Conservation (phyloP, 2,329 filamentous ascomycete genomes). For the Xylaria sp. region DNA sequence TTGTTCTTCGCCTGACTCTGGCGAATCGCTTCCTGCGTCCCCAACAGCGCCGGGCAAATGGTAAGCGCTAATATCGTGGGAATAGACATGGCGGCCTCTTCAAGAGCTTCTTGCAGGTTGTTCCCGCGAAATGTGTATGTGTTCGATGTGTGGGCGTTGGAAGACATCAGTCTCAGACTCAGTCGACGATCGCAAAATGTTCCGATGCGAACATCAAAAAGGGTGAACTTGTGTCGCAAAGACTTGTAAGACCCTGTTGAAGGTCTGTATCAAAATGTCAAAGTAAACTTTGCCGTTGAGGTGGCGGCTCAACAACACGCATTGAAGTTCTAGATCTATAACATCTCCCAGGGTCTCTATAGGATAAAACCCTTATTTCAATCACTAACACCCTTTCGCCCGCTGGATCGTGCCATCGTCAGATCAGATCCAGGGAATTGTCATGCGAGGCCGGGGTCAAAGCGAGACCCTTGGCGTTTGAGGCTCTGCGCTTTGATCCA, state of each 20-base stretch:
- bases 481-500: conserved; percentile 36
- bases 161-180: conserved; percentile 24
- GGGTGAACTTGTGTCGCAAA: conserved; percentile 5
- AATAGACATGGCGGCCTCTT: conserved; percentile 43
- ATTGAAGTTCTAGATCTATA: conserved; percentile 16
- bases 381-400: conserved; percentile 19
- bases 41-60: conserved; percentile 48
- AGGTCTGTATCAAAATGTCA: conserved; percentile 5
- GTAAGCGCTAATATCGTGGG: conserved; percentile 46
- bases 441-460: conserved; percentile 28
- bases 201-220: conserved; percentile 2
- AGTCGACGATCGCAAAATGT: background rate
- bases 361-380: conserved; percentile 7
- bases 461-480: conserved; percentile 30
- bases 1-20: conserved; percentile 53
- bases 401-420: conserved; percentile 33
- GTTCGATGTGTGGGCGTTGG: conserved; percentile 24
- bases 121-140: conserved; percentile 29
- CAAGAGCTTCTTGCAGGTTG: conserved; percentile 25
- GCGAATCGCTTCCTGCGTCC: conserved; percentile 51
- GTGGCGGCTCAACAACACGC: background rate
- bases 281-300: conserved; percentile 11
- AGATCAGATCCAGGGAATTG: conserved; percentile 27
- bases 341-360: conserved; percentile 11
- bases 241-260: conserved; percentile 1